These are phyloP conservation scores for Friedmanniomyces endolithicus DNA, from an alignment of 495 filamentous ascomycete species.

Conservation along the genomic window DNA sequence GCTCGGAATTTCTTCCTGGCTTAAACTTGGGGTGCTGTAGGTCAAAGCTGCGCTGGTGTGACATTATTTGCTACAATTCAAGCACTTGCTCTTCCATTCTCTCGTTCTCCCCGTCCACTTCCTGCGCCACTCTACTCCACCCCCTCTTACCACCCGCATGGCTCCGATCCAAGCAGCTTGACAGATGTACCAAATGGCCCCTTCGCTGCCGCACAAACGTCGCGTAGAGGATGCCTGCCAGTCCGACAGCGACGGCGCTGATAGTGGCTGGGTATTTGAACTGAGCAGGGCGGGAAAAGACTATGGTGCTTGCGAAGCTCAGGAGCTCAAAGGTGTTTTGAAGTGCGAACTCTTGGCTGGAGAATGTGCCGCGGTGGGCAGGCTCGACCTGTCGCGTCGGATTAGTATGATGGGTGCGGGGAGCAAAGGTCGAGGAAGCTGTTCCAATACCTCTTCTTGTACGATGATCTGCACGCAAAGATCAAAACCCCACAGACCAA, in stretches of 20 bases:
- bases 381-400: constrained; percentile 27
- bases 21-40: no score
- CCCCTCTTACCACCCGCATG: neutral
- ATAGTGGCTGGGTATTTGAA: constrained; percentile 52
- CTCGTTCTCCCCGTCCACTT: neutral
- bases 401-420: neutral
- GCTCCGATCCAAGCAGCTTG: no score
- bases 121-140: constrained; percentile 1
- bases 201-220: constrained; percentile 43
- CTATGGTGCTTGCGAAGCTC: constrained; percentile 48
- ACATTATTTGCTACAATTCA: no score
- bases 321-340: constrained; percentile 57
- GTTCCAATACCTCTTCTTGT: constrained; percentile 42
- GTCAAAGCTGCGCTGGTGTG: no score
- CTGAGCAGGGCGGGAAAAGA: constrained; percentile 42
- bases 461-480: constrained; percentile 51
- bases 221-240: constrained; percentile 43
- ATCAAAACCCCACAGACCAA: constrained; percentile 60
- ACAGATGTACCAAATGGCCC: constrained; percentile 49
- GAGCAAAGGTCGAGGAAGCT: neutral
- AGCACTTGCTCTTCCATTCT: no score
- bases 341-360: constrained; percentile 45
- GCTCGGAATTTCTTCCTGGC: no score
- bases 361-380: constrained; percentile 45
- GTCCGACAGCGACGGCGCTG: constrained; percentile 38